phyloP scores from a whole-genome alignment of 257 asterid species.

The Schizonepeta tenuifolia region DNA sequence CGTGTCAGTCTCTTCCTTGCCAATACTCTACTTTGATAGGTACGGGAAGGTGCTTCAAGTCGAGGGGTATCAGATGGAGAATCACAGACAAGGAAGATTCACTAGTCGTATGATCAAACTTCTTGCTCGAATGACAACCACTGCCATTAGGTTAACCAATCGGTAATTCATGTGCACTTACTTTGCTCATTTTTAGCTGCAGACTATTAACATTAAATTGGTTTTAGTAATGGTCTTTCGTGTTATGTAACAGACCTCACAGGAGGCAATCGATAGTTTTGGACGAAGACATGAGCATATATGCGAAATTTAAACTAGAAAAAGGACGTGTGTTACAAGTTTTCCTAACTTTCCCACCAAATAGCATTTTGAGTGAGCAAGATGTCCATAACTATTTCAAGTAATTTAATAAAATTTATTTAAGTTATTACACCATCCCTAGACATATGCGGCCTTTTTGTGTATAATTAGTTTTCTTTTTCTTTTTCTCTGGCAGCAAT shows the following conservation, averaged over 20 bases:
- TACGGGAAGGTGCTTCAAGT: constrained; percentile 31
- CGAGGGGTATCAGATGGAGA: constrained; percentile 30
- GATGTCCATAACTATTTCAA: constrained; percentile 36
- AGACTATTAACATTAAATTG: not conserved
- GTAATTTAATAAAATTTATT: constrained; percentile 25
- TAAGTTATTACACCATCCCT: not conserved
- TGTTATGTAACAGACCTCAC: constrained; percentile 26
- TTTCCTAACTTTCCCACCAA: constrained; percentile 42
- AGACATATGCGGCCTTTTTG: not conserved
- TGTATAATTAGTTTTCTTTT: not conserved
- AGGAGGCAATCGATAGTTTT: constrained; percentile 37
- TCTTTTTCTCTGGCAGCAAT: constrained; percentile 21
- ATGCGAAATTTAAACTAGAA: constrained; percentile 12
- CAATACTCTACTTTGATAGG: constrained; percentile 39
- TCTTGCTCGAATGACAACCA: constrained; percentile 31
- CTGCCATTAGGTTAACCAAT: constrained; percentile 29
- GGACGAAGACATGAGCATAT: constrained; percentile 29
- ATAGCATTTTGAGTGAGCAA: constrained; percentile 28
- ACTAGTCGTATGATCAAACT: constrained; percentile 24
- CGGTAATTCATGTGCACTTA: constrained; percentile 9
- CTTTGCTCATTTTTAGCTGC: not conserved
- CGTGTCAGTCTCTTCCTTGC: constrained; percentile 36
- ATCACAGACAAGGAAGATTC: constrained; percentile 24
- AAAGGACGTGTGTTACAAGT: constrained; percentile 27
- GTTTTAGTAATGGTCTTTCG: not conserved